Evolutionary conservation across 257 asterid species (phyloP).

Genomic region (Salvia splendens): DNA sequence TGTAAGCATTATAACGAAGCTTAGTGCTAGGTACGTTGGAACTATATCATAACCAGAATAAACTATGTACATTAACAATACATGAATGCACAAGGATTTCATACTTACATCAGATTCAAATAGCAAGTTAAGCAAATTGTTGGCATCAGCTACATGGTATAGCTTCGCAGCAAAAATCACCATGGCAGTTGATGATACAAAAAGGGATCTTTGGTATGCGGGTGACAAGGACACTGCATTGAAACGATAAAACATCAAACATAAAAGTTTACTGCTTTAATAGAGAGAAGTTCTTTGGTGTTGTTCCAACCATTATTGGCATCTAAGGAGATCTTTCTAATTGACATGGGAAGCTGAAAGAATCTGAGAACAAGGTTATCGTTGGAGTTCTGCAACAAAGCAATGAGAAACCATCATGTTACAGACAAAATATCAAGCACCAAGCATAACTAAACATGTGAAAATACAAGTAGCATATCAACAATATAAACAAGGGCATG

Average conservation of each 20-base stretch:
- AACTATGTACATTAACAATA: conserved; percentile 1
- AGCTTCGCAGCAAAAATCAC: conserved; percentile 76
- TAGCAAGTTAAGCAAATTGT: conserved; percentile 51
- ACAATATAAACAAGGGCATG: no score
- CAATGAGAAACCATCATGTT: conserved; percentile 24
- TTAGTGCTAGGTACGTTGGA: background rate
- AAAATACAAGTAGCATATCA: no score
- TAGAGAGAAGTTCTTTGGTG: background rate
- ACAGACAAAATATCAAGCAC: background rate
- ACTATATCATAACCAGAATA: conserved; percentile 1
- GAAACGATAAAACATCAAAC: conserved; percentile 28
- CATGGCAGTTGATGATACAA: conserved; percentile 78
- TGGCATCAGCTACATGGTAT: conserved; percentile 59
- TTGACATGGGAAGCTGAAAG: conserved; percentile 82
- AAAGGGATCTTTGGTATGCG: conserved; percentile 68
- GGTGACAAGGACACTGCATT: conserved; percentile 68
- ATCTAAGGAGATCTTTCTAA: conserved; percentile 70
- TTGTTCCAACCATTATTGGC: conserved; percentile 53
- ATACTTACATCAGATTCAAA: conserved; percentile 67
- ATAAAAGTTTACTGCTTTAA: background rate
- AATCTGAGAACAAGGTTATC: conserved; percentile 56
- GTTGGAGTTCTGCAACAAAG: conserved; percentile 60
- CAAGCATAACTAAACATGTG: conserved; percentile 1
- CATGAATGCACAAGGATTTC: conserved; percentile 16
- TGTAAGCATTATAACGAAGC: conserved; percentile 11